phyloP scores from a whole-genome alignment of 2,329 filamentous ascomycete genomes.

The Alternaria panax region DNA sequence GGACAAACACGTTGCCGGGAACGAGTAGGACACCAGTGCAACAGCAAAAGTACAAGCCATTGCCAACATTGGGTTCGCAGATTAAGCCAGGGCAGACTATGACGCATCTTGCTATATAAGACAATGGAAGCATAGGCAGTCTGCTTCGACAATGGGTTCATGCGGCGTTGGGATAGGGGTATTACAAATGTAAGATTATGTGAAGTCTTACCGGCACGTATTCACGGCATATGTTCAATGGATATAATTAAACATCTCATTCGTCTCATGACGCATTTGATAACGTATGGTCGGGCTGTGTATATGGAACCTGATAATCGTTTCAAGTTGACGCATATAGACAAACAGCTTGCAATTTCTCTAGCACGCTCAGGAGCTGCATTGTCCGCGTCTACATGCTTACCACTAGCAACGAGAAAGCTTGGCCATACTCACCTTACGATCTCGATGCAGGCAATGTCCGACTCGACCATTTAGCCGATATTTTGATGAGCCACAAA shows the following conservation, averaged over 20 bases:
- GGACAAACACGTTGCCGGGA: slow-evolving; percentile 41
- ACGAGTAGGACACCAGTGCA: slow-evolving; percentile 36
- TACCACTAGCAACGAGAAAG: no score
- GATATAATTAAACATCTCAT: neutral
- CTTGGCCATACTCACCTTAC: no score
- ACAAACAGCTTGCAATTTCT: no score
- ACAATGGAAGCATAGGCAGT: neutral
- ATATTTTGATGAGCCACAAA: no score
- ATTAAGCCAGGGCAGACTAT: slow-evolving; percentile 40
- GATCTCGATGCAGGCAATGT: no score
- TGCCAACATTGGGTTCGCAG: slow-evolving; percentile 34
- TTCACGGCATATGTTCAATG: neutral
- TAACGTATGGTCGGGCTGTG: no score
- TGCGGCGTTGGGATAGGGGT: neutral
- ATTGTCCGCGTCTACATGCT: no score
- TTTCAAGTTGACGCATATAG: no score
- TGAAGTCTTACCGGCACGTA: neutral
- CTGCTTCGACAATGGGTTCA: neutral
- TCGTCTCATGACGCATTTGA: no score
- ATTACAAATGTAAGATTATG: neutral
- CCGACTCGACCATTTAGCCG: no score
- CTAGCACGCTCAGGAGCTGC: no score
- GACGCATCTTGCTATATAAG: slow-evolving; percentile 35
- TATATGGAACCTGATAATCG: no score
- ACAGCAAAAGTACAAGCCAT: slow-evolving; percentile 35